Base-by-base conservation (phyloP, 2,329 filamentous ascomycete genomes). In the Colletotrichum eremochloae region DNA sequence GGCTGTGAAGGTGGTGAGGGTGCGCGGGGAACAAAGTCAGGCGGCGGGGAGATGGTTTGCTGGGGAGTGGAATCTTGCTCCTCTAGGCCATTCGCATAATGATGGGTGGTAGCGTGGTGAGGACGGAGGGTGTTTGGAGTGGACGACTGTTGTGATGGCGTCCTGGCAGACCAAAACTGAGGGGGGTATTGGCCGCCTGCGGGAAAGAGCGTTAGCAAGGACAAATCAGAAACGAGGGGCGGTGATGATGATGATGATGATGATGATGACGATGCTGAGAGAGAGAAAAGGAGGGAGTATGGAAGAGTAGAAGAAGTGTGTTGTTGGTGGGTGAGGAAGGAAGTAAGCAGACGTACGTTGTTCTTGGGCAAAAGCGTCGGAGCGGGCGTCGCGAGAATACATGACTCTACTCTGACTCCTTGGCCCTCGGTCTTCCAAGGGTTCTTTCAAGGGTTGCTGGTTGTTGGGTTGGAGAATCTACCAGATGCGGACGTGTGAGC, bases 1-100 rank as follows among this genome's bases (percentile, higher is more conserved):
- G 40, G 79, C 75, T 29, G 78, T 77, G 80, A 80, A 12, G 82
- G 82, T 44, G 82, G 84, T 24, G 84, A 82, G 1, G 84, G 83
- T 1, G 81, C 81, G 75, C 77, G 80, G 9, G 79, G 81, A 40
- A 80, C 72, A 74, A 77, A 68, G 24, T 81, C 80, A 36, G 80
- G 80, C 48, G 83, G 82, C 20, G 83, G 79, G 24, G 82, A 82
- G 36, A 20, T 80, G 81, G 31, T 75, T 75, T 44, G 70, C 68
- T 61, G 72, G 76, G 71, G 77, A 71, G 68, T 76, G 74, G 70
- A 69, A 38, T 68, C 53, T 38, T 72, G 70, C 73, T 77, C 72
- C 36, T 75, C 75, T 74, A 71, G 57, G 72, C 55, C 63, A 64
- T 67, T 36, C 36, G 76, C 53, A 68, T 74, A 67, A 67, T 74